Evolutionary conservation across 148 eudicot genomes (phyloP).

Genomic region (Heliosperma pusillum): DNA sequence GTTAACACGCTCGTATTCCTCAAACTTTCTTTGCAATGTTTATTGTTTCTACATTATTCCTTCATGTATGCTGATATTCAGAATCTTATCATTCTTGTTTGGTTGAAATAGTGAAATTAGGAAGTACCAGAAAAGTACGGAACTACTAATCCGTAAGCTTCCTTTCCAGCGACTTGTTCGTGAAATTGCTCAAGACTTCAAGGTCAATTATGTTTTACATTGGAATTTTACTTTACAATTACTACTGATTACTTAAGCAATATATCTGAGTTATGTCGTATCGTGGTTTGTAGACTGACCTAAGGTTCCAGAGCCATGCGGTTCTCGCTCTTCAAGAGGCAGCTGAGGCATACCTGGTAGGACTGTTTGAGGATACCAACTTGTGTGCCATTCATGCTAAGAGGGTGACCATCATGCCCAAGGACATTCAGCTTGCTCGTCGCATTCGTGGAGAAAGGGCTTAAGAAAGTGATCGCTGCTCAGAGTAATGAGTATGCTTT

Average conservation of each 20-base stretch:
- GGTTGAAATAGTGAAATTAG: slow-evolving; percentile 21
- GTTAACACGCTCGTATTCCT: not conserved
- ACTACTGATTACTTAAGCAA: not conserved
- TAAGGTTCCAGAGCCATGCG: slow-evolving; percentile 32
- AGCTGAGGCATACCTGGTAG: slow-evolving; percentile 30
- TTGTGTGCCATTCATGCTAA: slow-evolving; percentile 32
- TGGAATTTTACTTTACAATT: not conserved
- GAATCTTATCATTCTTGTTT: not conserved
- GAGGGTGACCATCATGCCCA: slow-evolving; percentile 33
- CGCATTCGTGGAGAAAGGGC: slow-evolving; percentile 31
- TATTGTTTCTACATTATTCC: not conserved
- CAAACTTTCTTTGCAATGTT: not conserved
- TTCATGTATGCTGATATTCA: not conserved
- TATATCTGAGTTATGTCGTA: not conserved
- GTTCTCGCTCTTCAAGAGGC: slow-evolving; percentile 33
- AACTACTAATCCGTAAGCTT: slow-evolving; percentile 26
- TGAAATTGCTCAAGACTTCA: slow-evolving; percentile 34
- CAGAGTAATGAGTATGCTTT: slow-evolving; percentile 4
- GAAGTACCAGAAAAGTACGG: slow-evolving; percentile 29
- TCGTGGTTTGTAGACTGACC: slow-evolving; percentile 24
- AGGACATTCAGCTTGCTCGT: slow-evolving; percentile 33
- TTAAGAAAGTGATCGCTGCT: slow-evolving; percentile 11
- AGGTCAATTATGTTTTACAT: slow-evolving; percentile 4
- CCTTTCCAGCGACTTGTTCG: slow-evolving; percentile 32
- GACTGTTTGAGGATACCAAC: slow-evolving; percentile 30